Evolutionary conservation across 805 yeast genomes (phyloP).

Genomic region (Ascoidea rubescens): DNA sequence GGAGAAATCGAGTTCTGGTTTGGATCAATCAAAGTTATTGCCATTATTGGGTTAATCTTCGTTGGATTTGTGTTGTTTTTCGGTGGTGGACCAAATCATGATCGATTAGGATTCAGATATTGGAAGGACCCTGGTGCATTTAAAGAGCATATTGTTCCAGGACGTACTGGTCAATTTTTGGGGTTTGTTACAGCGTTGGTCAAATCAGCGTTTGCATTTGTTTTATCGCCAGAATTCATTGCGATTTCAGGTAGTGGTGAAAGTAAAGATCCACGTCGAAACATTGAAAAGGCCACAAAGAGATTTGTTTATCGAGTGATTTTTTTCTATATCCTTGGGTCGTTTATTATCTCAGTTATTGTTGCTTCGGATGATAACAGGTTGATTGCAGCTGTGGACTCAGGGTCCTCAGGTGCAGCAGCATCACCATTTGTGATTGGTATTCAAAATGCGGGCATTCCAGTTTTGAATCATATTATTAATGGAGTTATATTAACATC

Average conservation of each 20-base stretch:
- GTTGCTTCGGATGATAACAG: constrained; percentile 57
- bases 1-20: constrained; percentile 74
- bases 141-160: constrained; percentile 48
- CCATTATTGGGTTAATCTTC: constrained; percentile 57
- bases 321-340: constrained; percentile 48
- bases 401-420: constrained; percentile 26
- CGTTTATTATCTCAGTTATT: constrained; percentile 55
- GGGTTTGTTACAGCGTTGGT: constrained; percentile 61
- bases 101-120: constrained; percentile 52
- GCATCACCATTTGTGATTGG: constrained; percentile 67
- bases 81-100: constrained; percentile 53
- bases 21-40: constrained; percentile 50
- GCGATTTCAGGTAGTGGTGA: constrained; percentile 64
- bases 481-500: constrained; percentile 58
- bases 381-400: constrained; percentile 14
- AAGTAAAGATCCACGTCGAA: constrained; percentile 49
- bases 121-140: constrained; percentile 74
- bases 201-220: constrained; percentile 63
- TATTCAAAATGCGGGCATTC: constrained; percentile 53
- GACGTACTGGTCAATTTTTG: constrained; percentile 38
- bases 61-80: constrained; percentile 60
- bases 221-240: constrained; percentile 62
- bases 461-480: constrained; percentile 51
- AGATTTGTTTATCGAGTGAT: constrained; percentile 55
- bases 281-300: constrained; percentile 60